Evolutionary conservation across 352 stramenopile genomes (phyloP).

Genomic region (Phytopythium delawarense): DNA sequence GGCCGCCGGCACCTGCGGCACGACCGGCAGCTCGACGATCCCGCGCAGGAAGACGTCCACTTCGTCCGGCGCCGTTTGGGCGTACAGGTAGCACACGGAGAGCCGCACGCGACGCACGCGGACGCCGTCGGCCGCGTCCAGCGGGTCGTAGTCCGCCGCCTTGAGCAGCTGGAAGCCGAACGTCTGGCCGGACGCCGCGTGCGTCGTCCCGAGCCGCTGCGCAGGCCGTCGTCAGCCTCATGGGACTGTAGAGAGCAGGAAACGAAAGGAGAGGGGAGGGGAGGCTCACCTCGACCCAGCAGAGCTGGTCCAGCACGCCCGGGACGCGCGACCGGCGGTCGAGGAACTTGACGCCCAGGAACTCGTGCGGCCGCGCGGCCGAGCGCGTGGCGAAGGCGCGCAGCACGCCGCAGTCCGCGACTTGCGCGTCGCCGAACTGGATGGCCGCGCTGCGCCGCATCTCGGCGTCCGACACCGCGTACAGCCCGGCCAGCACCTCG

Average conservation of each 20-base stretch:
- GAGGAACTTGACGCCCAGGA: constrained; percentile 65
- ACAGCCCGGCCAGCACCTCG: constrained; percentile 45
- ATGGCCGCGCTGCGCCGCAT: constrained; percentile 42
- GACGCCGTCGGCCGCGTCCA: constrained; percentile 7
- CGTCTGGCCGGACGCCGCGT: constrained; percentile 17
- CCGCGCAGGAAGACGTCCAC: constrained; percentile 58
- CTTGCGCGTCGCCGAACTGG: constrained; percentile 28
- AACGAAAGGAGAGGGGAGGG: no score
- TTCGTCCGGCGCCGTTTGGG: constrained; percentile 27
- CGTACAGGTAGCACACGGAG: constrained; percentile 66
- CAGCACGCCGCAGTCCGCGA: constrained; percentile 46
- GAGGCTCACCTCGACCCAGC: constrained; percentile 41
- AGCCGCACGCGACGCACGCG: constrained; percentile 34
- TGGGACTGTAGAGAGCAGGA: no score
- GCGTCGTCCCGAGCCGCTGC: constrained; percentile 32
- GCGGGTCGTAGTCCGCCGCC: constrained; percentile 36
- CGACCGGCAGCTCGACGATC: constrained; percentile 43
- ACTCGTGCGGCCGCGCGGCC: constrained; percentile 31
- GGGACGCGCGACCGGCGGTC: constrained; percentile 28
- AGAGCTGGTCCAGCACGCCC: constrained; percentile 41
- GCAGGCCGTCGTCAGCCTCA: background rate
- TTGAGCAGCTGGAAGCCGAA: constrained; percentile 68
- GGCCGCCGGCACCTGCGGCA: background rate
- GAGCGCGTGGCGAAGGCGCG: constrained; percentile 33
- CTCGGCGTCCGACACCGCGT: constrained; percentile 31